phyloP scores from a whole-genome alignment of 129 eudicot species.

The Tagetes erecta region DNA sequence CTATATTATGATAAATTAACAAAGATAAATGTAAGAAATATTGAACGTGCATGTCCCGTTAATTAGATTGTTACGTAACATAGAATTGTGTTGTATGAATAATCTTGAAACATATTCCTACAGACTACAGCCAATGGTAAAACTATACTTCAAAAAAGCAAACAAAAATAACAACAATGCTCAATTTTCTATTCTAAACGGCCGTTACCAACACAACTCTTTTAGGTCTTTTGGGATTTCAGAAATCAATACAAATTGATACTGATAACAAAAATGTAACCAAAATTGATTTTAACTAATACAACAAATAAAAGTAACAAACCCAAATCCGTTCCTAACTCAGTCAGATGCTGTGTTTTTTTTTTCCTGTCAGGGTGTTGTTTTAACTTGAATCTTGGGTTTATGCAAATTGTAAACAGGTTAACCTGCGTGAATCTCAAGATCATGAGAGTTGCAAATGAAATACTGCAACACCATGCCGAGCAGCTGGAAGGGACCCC shows the following conservation, averaged over 20 bases:
- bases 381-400: neutral
- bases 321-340: neutral
- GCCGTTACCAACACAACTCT: neutral
- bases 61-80: too few species aligned
- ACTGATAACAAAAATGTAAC: neutral
- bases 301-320: neutral
- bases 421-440: too few species aligned
- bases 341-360: neutral
- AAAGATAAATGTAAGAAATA: too few species aligned
- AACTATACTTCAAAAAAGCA: too few species aligned
- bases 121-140: too few species aligned
- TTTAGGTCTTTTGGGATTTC: neutral
- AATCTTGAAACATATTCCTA: too few species aligned
- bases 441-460: slow-evolving; percentile 36
- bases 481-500: slow-evolving; percentile 69
- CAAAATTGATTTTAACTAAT: too few species aligned
- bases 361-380: too few species aligned
- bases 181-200: neutral
- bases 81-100: too few species aligned
- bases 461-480: slow-evolving; percentile 59
- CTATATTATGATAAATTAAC: too few species aligned
- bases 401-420: neutral
- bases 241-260: neutral
- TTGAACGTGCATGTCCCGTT: too few species aligned
- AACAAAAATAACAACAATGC: too few species aligned